phyloP scores from a whole-genome alignment of 306 rosid genomes.

The Potentilla sterilis region DNA sequence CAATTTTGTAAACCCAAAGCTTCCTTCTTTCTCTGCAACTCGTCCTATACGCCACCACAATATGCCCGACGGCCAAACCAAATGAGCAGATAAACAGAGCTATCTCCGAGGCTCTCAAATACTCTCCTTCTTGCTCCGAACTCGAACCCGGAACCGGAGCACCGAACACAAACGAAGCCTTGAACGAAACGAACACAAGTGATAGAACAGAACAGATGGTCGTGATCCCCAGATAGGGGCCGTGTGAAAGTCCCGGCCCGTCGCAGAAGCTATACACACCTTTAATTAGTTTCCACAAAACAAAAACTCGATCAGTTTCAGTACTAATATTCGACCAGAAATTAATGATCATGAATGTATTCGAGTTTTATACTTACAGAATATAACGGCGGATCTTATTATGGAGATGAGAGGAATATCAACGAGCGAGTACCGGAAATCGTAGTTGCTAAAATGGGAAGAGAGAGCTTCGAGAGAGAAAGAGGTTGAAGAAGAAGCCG shows the following conservation, averaged over 20 bases:
- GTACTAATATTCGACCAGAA: background rate
- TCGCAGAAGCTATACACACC: constrained; percentile 91
- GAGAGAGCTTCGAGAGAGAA: constrained; percentile 47
- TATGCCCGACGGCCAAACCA: constrained; percentile 77
- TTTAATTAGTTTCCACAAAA: constrained; percentile 6
- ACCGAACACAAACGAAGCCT: constrained; percentile 66
- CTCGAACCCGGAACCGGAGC: constrained; percentile 2
- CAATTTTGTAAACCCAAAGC: constrained; percentile 92
- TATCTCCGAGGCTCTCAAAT: constrained; percentile 47
- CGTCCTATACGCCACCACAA: constrained; percentile 82
- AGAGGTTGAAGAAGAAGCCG: constrained; percentile 53
- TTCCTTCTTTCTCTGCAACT: constrained; percentile 95
- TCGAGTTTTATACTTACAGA: constrained; percentile 60
- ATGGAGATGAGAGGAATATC: constrained; percentile 87
- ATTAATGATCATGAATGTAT: background rate
- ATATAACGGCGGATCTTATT: constrained; percentile 67
- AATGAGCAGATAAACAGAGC: constrained; percentile 71
- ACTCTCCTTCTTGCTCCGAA: constrained; percentile 31
- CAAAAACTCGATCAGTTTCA: background rate
- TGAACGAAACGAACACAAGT: constrained; percentile 70
- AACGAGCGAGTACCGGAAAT: constrained; percentile 74
- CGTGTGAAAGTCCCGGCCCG: constrained; percentile 75
- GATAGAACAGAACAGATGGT: constrained; percentile 68
- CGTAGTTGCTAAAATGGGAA: constrained; percentile 68
- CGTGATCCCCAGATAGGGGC: constrained; percentile 85